Evolutionary conservation across 2,329 filamentous ascomycete genomes (phyloP).

Genomic region (Fusarium tanahbumbuense): DNA sequence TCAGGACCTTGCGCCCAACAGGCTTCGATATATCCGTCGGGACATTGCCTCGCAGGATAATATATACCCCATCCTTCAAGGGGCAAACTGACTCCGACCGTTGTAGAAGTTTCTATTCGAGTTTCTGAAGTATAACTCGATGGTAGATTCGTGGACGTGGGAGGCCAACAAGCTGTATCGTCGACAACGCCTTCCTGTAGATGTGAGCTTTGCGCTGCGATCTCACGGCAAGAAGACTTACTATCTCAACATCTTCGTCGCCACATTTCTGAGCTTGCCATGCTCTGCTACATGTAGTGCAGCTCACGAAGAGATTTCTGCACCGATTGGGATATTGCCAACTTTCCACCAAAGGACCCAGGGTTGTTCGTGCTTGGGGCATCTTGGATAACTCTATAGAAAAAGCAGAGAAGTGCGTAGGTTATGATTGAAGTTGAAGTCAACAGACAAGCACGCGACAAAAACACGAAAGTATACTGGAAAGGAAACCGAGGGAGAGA

Average conservation of each 20-base stretch:
- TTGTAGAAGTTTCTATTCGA: background rate
- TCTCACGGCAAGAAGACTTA: accelerated
- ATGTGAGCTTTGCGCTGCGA: background rate
- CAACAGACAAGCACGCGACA: too few species aligned
- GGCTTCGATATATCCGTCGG: background rate
- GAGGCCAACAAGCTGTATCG: background rate
- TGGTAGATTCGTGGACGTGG: background rate
- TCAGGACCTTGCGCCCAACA: background rate
- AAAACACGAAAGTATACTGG: too few species aligned
- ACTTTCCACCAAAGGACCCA: background rate
- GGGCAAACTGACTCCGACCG: background rate
- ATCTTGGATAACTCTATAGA: background rate
- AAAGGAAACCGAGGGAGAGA: too few species aligned
- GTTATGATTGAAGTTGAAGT: too few species aligned
- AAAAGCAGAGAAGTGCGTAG: too few species aligned
- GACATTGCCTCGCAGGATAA: background rate
- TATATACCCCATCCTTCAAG: constrained; percentile 10
- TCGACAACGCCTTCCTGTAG: background rate
- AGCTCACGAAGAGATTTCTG: background rate
- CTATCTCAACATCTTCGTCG: background rate
- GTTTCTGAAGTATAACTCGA: accelerated
- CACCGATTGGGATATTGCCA: background rate
- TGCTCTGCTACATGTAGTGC: background rate
- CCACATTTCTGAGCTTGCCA: background rate
- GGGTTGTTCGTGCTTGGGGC: background rate